A percentile compares a stretch with the other conserved stretches of the same genome.
Conservation (phyloP, 305 asterid species). For the Nicotiana rustica region DNA sequence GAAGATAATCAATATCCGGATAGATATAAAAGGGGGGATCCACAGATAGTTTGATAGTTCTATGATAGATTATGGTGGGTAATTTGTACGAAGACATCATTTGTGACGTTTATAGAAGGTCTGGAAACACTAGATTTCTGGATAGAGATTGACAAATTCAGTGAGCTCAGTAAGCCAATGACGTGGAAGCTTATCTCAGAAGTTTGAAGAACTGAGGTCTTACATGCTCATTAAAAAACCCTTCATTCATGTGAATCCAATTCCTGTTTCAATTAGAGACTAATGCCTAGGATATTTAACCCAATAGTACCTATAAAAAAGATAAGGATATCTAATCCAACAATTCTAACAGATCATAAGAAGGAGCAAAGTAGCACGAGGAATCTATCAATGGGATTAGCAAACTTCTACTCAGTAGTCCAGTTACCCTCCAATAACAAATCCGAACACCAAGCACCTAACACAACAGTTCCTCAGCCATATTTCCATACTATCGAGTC, state of each 20-base stretch:
- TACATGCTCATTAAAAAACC: background rate
- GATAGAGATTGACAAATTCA: no score
- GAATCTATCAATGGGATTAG: background rate
- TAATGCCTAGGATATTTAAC: background rate
- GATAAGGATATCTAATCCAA: background rate
- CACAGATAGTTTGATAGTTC: background rate
- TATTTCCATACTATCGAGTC: background rate
- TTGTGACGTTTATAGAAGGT: no score
- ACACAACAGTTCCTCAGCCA: background rate
- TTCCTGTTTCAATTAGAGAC: background rate
- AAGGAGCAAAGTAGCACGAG: background rate
- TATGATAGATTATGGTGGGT: no score
- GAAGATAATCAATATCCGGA: background rate
- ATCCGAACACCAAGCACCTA: background rate
- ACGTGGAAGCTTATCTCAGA: background rate
- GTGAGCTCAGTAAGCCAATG: background rate
- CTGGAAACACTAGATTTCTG: no score
- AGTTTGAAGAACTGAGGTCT: background rate
- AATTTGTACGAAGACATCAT: no score
- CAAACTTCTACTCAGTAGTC: background rate
- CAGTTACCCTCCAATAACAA: background rate
- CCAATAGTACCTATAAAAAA: background rate
- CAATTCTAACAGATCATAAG: background rate
- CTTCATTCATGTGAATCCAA: background rate
- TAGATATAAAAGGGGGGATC: background rate